Base-by-base conservation (phyloP, 305 asterid genomes). In the Solanum aculeatissimum region DNA sequence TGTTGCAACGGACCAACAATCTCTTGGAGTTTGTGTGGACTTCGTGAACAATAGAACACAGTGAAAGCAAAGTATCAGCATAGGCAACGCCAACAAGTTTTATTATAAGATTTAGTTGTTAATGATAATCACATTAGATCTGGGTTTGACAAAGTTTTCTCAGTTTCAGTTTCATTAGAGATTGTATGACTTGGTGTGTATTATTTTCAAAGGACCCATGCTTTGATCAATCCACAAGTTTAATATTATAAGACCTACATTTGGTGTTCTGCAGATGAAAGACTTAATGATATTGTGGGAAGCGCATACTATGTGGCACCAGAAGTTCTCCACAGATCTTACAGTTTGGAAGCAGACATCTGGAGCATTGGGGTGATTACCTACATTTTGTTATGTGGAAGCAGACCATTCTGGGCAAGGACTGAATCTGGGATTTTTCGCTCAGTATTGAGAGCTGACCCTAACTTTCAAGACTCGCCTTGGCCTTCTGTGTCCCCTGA, bases 321-420 rank as follows among this genome's bases (percentile, higher is more conserved):
- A 27, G 98, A 95, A 89, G 98, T 94, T 85, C 98, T 95, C 35
- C 99, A 95, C 84, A 91, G 98, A 87, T 94, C 99, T 49, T 95
- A 95, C 87, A 94, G 98, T 86, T 91, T 92, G 87, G 99, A 95
- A 89, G 99, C 93, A 18, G 99, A 95, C 87, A 94, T 94, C 62
- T 95, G 99, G 99, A 95, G 99, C 89, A 93, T 94, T 83, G 99
- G 99, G 79, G 99, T 93, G 74, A 95, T 95, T 82, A 85, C 97
- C 47, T 95, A 94, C 88, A 95, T 95, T 84, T 90, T 95, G 88
- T 90, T 95, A 66, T 95, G 98, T 87, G 98, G 98, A 85, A 94
- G 99, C 91, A 90, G 99, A 89, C 99, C 99, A 68, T 95, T 95
- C 88, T 94, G 98, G 99, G 98, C 99, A 62, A 87, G 98, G 87